Percentiles rank a stretch among this genome's conserved stretches.
phyloP scores from a whole-genome alignment of 345 rosid species.

The Hirschfeldia incana region DNA sequence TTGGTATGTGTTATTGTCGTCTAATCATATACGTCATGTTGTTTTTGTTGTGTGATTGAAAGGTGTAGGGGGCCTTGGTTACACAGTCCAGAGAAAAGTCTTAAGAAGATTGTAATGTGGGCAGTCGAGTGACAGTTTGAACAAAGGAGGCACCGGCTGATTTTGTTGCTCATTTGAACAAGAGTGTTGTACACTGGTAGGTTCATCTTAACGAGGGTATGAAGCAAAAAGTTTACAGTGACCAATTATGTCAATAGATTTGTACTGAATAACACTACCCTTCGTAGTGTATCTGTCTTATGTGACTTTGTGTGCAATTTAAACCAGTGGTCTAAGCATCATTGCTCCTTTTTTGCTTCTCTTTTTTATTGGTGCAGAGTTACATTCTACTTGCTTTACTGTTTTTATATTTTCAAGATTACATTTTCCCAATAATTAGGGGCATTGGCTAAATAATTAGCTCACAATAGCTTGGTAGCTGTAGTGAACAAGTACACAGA shows the following conservation, averaged over 20 bases:
- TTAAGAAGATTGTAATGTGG: slow-evolving; percentile 31
- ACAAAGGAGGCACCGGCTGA: slow-evolving; percentile 43
- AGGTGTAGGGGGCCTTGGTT: slow-evolving; percentile 48
- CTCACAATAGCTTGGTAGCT: slow-evolving; percentile 27
- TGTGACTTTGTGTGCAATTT: slow-evolving; percentile 32
- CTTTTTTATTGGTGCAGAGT: slow-evolving; percentile 18
- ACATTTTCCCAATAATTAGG: slow-evolving; percentile 55
- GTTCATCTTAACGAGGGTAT: slow-evolving; percentile 34
- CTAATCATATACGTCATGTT: neutral
- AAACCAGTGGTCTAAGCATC: slow-evolving; percentile 37
- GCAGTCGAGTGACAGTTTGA: slow-evolving; percentile 46
- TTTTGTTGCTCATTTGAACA: slow-evolving; percentile 24
- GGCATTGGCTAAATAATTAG: slow-evolving; percentile 41
- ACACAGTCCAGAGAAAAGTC: slow-evolving; percentile 15
- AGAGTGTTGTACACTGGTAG: slow-evolving; percentile 27
- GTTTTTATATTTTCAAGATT: slow-evolving; percentile 33
- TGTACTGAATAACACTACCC: slow-evolving; percentile 39
- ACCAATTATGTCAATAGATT: slow-evolving; percentile 39
- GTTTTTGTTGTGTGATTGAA: slow-evolving; percentile 21
- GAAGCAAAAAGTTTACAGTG: slow-evolving; percentile 36
- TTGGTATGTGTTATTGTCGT: slow-evolving; percentile 24
- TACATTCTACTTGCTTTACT: slow-evolving; percentile 32
- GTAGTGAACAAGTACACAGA: slow-evolving; percentile 20
- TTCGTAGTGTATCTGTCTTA: slow-evolving; percentile 35
- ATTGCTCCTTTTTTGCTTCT: slow-evolving; percentile 38